A percentile compares a stretch with the other conserved stretches of the same genome.
Evolutionary conservation across 1,284 basidiomycete species (phyloP).

Genomic region (Trametes versicolor): DNA sequence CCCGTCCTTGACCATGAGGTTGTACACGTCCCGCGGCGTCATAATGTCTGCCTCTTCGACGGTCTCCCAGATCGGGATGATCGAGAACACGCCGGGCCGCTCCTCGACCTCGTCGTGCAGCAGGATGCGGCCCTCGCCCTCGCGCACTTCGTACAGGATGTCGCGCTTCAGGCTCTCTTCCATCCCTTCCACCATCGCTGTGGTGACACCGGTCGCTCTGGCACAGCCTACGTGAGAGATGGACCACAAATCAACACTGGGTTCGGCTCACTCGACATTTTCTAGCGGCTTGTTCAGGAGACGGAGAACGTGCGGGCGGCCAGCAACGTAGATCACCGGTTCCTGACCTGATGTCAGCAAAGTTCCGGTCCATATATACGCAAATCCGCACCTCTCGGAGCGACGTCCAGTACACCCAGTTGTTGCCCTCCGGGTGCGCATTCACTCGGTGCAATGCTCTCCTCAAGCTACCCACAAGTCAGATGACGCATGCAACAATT

Average conservation of each 20-base stretch:
- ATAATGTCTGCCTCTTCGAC: conserved; percentile 89
- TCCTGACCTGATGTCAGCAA: conserved; percentile 61
- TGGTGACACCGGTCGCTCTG: conserved; percentile 95
- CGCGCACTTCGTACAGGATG: conserved; percentile 82
- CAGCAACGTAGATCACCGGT: conserved; percentile 93
- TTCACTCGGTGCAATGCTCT: conserved; percentile 85
- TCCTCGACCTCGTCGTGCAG: conserved; percentile 98
- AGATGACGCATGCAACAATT: not conserved
- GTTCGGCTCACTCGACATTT: conserved; percentile 86
- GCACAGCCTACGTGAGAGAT: not conserved
- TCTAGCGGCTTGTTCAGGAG: conserved; percentile 89
- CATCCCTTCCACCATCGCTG: conserved; percentile 93
- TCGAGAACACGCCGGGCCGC: conserved; percentile 88
- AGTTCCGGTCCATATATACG: not conserved
- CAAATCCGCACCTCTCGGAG: conserved; percentile 75
- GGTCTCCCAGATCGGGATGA: conserved; percentile 91
- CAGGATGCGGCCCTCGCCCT: conserved; percentile 84
- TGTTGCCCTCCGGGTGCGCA: conserved; percentile 77
- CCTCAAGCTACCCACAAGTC: conserved; percentile 65
- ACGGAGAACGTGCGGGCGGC: conserved; percentile 94
- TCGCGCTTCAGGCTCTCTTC: conserved; percentile 92
- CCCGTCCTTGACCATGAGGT: conserved; percentile 77
- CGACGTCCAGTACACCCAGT: conserved; percentile 90
- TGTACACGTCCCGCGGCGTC: conserved; percentile 91
- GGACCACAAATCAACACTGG: not conserved